Evolutionary conservation across 2,329 filamentous ascomycete species (phyloP).

Genomic region (Colletotrichum gigasporum): DNA sequence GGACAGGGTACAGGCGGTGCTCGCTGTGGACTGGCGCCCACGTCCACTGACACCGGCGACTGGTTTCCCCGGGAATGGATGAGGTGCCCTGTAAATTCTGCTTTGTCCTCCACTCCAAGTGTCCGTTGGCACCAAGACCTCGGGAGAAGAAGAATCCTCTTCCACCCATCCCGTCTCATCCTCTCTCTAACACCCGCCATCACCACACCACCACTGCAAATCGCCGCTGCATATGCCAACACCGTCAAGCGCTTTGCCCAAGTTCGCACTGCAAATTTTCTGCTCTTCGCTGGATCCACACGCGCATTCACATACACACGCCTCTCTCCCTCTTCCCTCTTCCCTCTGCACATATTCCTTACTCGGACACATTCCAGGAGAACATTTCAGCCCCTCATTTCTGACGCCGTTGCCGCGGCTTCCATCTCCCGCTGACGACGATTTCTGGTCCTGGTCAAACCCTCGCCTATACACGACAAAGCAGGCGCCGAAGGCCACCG

Average conservation of each 20-base stretch:
- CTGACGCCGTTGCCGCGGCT: constrained; percentile 10
- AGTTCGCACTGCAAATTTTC: too few species aligned
- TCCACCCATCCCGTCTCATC: neutral
- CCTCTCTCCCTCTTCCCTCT: too few species aligned
- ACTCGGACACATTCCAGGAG: neutral
- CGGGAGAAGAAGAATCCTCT: neutral
- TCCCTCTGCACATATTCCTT: neutral
- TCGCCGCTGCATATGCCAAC: neutral
- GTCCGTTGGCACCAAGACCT: neutral
- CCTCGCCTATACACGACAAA: neutral
- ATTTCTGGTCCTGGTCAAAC: neutral
- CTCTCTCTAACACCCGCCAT: neutral
- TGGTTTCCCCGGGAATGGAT: constrained; percentile 29
- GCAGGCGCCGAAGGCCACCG: neutral
- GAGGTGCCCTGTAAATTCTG: constrained; percentile 8
- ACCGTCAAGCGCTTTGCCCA: too few species aligned
- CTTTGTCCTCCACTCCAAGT: neutral
- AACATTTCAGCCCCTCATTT: neutral
- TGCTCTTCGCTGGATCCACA: too few species aligned
- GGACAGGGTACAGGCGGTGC: neutral
- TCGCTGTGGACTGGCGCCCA: neutral
- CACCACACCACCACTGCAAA: neutral
- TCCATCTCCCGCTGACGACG: neutral
- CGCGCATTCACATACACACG: neutral
- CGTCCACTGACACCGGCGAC: neutral